Evolutionary conservation across 495 filamentous ascomycete species (phyloP).

Genomic region (Penicillium simplicissimum): DNA sequence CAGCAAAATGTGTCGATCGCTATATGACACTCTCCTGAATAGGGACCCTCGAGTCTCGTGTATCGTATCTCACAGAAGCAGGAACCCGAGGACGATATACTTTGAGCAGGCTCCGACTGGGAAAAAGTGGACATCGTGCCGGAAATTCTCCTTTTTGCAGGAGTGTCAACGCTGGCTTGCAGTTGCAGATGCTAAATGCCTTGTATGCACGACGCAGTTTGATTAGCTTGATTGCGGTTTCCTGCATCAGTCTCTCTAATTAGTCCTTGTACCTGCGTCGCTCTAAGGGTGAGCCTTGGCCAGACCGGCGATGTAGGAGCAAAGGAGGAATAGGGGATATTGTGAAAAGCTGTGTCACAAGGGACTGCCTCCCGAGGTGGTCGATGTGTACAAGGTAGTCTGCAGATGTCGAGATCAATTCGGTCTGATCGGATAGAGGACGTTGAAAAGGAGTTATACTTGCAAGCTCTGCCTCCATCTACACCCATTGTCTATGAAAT

Average conservation of each 20-base stretch:
- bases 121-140: neutral
- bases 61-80: neutral
- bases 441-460: neutral
- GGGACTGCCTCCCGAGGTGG: neutral
- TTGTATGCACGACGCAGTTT: neutral
- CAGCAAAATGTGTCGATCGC: neutral
- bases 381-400: neutral
- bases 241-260: conserved; percentile 14
- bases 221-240: neutral
- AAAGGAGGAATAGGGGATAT: neutral
- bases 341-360: neutral
- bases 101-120: neutral
- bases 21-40: neutral
- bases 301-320: neutral
- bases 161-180: neutral
- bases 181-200: neutral
- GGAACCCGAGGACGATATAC: neutral
- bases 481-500: neutral
- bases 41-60: too few species aligned
- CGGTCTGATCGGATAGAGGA: neutral
- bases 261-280: conserved; percentile 7
- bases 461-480: neutral
- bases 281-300: neutral
- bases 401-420: neutral
- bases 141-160: neutral